These are phyloP conservation scores for Eucalyptus lansdowneana DNA, from an alignment of 345 rosid species.

Conservation along the genomic window DNA sequence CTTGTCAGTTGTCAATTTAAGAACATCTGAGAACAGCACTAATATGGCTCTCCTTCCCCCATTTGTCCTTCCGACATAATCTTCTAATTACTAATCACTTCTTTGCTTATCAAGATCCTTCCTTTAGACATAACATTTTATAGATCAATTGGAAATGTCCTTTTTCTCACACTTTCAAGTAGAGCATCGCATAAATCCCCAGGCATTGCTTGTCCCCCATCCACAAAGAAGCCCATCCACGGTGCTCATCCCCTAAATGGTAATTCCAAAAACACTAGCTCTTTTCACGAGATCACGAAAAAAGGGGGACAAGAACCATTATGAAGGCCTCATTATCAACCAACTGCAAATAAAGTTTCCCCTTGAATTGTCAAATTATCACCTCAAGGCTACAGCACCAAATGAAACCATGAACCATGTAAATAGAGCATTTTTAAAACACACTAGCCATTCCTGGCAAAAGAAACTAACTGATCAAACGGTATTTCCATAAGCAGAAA, in stretches of 20 bases:
- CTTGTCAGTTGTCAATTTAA: not conserved
- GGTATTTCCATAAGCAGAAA: not conserved
- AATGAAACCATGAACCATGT: not conserved
- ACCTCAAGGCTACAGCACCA: not conserved
- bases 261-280: not conserved
- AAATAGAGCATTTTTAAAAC: not conserved
- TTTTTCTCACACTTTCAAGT: not conserved
- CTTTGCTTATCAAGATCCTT: not conserved
- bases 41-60: not conserved
- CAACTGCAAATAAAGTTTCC: not conserved
- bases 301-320: not conserved
- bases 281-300: not conserved
- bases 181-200: not conserved
- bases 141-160: not conserved
- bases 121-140: not conserved
- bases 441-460: not conserved
- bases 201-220: not conserved
- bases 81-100: not conserved
- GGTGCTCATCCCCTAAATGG: not conserved
- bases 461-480: not conserved
- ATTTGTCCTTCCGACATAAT: not conserved
- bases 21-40: not conserved
- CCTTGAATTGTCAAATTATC: not conserved
- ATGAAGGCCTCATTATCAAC: not conserved
- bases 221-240: not conserved